These are phyloP conservation scores for Fusarium pseudograminearum DNA, from an alignment of 2,329 filamentous ascomycete genomes.

Conservation along the genomic window DNA sequence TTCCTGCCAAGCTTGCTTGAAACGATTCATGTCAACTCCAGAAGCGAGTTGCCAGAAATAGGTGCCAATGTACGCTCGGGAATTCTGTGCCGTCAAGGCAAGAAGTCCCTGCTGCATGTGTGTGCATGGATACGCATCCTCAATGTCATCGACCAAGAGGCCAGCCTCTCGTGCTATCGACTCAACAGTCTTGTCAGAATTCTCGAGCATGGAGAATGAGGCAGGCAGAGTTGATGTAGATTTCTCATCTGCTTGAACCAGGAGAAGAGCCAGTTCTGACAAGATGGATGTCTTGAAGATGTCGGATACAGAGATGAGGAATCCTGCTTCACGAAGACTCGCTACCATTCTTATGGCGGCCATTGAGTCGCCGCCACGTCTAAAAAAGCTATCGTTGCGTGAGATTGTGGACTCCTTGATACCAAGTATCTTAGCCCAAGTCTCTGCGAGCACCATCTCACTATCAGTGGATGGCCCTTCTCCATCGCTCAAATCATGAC, in stretches of 20 bases:
- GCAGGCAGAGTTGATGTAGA: neutral
- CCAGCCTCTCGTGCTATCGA: neutral
- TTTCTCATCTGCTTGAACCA: neutral
- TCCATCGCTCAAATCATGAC: neutral
- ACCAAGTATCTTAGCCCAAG: neutral
- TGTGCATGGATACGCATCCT: conserved; percentile 5
- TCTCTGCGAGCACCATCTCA: neutral
- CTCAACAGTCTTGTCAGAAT: neutral
- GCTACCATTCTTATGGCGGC: neutral
- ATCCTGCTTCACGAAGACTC: neutral
- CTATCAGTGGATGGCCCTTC: neutral
- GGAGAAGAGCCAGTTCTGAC: neutral
- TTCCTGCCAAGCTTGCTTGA: neutral
- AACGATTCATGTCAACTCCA: neutral
- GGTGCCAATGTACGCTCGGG: neutral
- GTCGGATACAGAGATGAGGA: neutral
- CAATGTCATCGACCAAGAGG: neutral
- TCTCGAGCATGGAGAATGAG: neutral
- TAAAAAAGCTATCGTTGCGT: neutral
- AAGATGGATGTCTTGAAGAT: conserved; percentile 2
- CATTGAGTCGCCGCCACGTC: conserved; percentile 3
- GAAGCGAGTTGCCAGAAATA: conserved; percentile 1
- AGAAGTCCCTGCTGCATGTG: conserved; percentile 11
- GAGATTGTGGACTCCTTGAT: neutral
- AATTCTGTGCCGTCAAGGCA: conserved; percentile 4